Evolutionary conservation across 768 basidiomycete species (phyloP).

Genomic region (Leccinum broughii): DNA sequence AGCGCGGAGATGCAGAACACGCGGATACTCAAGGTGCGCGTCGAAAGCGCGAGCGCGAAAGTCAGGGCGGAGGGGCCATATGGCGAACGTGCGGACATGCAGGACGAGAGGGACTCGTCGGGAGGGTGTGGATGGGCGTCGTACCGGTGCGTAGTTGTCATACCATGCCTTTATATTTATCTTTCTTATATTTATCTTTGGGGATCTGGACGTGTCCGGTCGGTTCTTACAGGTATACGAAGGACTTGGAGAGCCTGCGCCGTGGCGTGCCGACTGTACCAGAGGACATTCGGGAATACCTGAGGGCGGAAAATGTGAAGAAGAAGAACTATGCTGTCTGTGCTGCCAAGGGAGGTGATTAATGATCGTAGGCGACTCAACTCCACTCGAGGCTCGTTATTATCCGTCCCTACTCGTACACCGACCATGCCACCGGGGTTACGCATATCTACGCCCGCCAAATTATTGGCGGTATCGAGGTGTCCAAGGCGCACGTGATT

Average conservation of each 20-base stretch:
- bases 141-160: conserved; percentile 19
- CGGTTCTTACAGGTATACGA: conserved; percentile 20
- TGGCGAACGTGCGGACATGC: conserved; percentile 19
- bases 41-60: conserved; percentile 26
- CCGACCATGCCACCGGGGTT: too few species aligned
- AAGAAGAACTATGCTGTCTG: conserved; percentile 25
- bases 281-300: conserved; percentile 21
- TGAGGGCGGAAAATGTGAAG: conserved; percentile 24
- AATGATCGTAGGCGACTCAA: too few species aligned
- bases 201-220: not conserved
- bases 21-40: conserved; percentile 23
- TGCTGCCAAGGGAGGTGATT: conserved; percentile 38
- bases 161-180: not conserved
- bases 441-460: too few species aligned
- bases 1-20: conserved; percentile 26
- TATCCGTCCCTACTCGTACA: too few species aligned
- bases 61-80: conserved; percentile 24
- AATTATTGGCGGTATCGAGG: too few species aligned
- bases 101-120: conserved; percentile 14
- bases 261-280: conserved; percentile 13
- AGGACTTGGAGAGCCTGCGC: conserved; percentile 27
- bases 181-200: not conserved
- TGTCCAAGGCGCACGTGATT: too few species aligned
- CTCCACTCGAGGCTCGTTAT: too few species aligned
- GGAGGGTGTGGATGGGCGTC: conserved; percentile 26